These are phyloP conservation scores for Citrus cavaleriei DNA, from an alignment of 345 rosid genomes.

Conservation along the genomic window DNA sequence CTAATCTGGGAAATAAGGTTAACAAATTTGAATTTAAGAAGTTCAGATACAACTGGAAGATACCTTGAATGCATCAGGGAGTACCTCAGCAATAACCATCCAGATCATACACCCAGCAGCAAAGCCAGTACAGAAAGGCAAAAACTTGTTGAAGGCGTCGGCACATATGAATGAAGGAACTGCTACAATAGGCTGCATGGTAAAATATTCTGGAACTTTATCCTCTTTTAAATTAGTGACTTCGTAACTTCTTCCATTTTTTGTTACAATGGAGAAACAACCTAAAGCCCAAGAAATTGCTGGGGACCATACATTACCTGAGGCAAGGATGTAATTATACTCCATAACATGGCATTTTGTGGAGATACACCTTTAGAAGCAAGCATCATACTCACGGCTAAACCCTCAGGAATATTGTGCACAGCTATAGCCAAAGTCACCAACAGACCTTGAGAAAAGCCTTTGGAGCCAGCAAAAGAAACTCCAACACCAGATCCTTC, in stretches of 20 bases:
- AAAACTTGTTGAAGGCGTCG: slow-evolving; percentile 87
- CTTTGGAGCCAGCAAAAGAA: slow-evolving; percentile 98
- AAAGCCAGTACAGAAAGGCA: slow-evolving; percentile 98
- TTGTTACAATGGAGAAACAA: neutral
- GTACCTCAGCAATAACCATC: slow-evolving; percentile 99
- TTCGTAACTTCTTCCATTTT: neutral
- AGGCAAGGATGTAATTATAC: slow-evolving; percentile 95
- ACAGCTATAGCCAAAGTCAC: slow-evolving; percentile 98
- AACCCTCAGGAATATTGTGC: slow-evolving; percentile 97
- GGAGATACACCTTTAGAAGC: slow-evolving; percentile 99
- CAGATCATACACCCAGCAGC: slow-evolving; percentile 99
- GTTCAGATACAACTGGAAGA: neutral
- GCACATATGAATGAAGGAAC: slow-evolving; percentile 99
- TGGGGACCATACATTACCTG: slow-evolving; percentile 50
- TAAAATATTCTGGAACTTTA: neutral
- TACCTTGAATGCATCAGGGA: slow-evolving; percentile 99
- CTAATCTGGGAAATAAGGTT: neutral
- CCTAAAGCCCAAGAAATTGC: slow-evolving; percentile 6
- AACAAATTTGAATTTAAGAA: slow-evolving; percentile 1
- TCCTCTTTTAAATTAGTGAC: neutral
- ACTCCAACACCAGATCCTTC: slow-evolving; percentile 99
- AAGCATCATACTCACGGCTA: slow-evolving; percentile 99
- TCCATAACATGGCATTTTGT: slow-evolving; percentile 99
- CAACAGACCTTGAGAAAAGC: slow-evolving; percentile 93
- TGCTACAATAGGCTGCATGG: slow-evolving; percentile 81